phyloP scores from a whole-genome alignment of 2,329 filamentous ascomycete species.

The Aspergillus tubingensis region DNA sequence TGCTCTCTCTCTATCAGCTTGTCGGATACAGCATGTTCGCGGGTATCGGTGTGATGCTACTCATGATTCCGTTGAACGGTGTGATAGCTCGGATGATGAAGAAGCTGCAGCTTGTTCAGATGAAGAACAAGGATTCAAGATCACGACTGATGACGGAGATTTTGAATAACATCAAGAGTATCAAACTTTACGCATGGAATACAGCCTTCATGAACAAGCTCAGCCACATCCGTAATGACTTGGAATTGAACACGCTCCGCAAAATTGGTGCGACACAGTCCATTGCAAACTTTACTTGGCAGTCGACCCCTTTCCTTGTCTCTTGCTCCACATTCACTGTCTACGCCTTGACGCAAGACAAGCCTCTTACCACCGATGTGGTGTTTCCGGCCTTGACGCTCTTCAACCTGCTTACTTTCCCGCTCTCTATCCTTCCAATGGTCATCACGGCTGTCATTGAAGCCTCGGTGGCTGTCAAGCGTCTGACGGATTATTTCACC shows the following conservation, averaged over 20 bases:
- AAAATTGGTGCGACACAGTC: conserved; percentile 95
- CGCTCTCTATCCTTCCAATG: conserved; percentile 91
- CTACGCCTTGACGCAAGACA: conserved; percentile 81
- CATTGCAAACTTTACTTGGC: conserved; percentile 97
- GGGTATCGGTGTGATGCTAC: conserved; percentile 88
- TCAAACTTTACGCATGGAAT: conserved; percentile 98
- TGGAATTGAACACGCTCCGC: conserved; percentile 89
- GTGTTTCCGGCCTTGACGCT: conserved; percentile 91
- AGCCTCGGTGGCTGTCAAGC: conserved; percentile 85
- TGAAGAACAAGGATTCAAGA: conserved; percentile 98
- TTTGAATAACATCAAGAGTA: conserved; percentile 98
- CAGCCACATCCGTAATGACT: conserved; percentile 92
- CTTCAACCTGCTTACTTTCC: conserved; percentile 96
- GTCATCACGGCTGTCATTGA: conserved; percentile 96
- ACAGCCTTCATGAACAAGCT: conserved; percentile 97
- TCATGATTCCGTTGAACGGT: conserved; percentile 97
- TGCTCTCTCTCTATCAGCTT: conserved; percentile 93
- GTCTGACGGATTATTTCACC: conserved; percentile 79
- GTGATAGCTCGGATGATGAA: conserved; percentile 92
- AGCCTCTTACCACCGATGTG: conserved; percentile 86
- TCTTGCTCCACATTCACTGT: conserved; percentile 96
- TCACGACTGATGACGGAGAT: conserved; percentile 96
- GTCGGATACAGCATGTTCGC: conserved; percentile 94
- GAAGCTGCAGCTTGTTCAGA: conserved; percentile 89
- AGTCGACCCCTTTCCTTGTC: conserved; percentile 93